These are phyloP conservation scores for Flammula alnicola DNA, from an alignment of 1,284 basidiomycete genomes.

Conservation along the genomic window DNA sequence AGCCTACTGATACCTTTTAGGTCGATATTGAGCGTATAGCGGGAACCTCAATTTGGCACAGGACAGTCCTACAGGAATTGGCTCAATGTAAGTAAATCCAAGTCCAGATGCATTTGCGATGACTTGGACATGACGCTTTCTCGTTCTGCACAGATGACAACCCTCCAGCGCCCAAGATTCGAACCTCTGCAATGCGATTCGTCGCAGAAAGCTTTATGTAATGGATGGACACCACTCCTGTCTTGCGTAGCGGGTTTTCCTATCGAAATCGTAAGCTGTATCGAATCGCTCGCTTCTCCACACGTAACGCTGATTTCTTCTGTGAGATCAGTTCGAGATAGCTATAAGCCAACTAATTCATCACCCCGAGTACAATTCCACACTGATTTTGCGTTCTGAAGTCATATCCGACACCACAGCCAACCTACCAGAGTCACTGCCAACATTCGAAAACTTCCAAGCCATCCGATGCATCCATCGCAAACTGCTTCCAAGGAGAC, in stretches of 20 bases:
- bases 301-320: not conserved
- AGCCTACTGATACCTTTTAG: too few species aligned
- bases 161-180: constrained; percentile 11
- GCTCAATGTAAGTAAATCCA: not conserved
- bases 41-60: too few species aligned
- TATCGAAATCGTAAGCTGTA: constrained; percentile 35
- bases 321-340: constrained; percentile 58
- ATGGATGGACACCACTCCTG: constrained; percentile 37
- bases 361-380: constrained; percentile 85
- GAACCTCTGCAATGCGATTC: constrained; percentile 3
- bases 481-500: constrained; percentile 72
- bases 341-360: constrained; percentile 70
- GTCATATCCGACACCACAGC: constrained; percentile 50
- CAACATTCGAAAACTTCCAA: constrained; percentile 43
- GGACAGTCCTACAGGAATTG: too few species aligned
- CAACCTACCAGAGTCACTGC: constrained; percentile 42
- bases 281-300: not conserved
- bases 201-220: not conserved
- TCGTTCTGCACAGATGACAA: not conserved
- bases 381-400: constrained; percentile 80
- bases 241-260: constrained; percentile 39
- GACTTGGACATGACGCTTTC: not conserved
- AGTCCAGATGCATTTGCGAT: not conserved
- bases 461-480: constrained; percentile 58
- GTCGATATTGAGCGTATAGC: too few species aligned